Evolutionary conservation across 768 basidiomycete species (phyloP).

Genomic region (Tephrocybe sp.): DNA sequence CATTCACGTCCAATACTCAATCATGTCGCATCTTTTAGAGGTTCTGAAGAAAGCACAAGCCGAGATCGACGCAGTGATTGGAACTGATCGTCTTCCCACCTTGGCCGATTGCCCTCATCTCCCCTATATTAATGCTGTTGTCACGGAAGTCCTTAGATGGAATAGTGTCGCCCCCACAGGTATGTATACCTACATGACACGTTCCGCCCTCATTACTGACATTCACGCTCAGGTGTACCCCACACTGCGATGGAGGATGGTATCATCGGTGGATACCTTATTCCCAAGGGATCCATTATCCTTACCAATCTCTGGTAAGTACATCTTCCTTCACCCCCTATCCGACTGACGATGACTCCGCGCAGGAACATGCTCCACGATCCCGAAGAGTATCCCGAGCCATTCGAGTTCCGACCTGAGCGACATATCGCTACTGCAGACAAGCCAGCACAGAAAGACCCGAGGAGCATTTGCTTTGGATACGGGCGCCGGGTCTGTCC

Average conservation of each 20-base stretch:
- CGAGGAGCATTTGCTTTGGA: slow-evolving; percentile 42
- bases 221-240: slow-evolving; percentile 34
- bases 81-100: slow-evolving; percentile 33
- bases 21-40: slow-evolving; percentile 27
- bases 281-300: slow-evolving; percentile 49
- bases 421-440: slow-evolving; percentile 35
- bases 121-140: slow-evolving; percentile 46
- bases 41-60: slow-evolving; percentile 50
- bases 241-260: slow-evolving; percentile 46
- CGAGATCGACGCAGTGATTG: slow-evolving; percentile 47
- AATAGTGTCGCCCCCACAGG: slow-evolving; percentile 39
- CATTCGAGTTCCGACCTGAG: slow-evolving; percentile 47
- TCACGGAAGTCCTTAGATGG: slow-evolving; percentile 50
- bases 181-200: not conserved
- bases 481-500: slow-evolving; percentile 47
- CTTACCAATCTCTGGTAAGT: slow-evolving; percentile 47
- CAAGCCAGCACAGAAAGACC: slow-evolving; percentile 35
- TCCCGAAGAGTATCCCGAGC: slow-evolving; percentile 44
- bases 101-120: slow-evolving; percentile 41
- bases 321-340: not conserved
- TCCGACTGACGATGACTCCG: not conserved
- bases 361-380: slow-evolving; percentile 55
- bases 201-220: not conserved
- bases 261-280: slow-evolving; percentile 38
- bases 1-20: not conserved